Conservation (phyloP, 345 rosid genomes). For the Eucalyptus albens region DNA sequence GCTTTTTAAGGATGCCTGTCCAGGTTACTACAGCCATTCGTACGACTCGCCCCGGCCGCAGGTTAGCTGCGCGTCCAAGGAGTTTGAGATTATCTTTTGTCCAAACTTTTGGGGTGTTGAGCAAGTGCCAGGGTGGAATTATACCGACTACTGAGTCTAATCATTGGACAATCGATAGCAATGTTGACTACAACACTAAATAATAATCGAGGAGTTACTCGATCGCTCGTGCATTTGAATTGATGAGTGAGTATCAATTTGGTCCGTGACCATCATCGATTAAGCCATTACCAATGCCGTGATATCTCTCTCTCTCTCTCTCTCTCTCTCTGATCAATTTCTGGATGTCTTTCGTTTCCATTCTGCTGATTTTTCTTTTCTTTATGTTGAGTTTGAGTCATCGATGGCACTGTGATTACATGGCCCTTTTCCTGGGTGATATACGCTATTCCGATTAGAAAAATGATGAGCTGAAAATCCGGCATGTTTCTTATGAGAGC, state of each 20-base stretch:
- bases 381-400: not conserved
- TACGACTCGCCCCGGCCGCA: conserved; percentile 44
- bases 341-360: not conserved
- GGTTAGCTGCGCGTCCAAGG: conserved; percentile 30
- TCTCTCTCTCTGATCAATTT: not conserved
- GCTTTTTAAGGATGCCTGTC: conserved; percentile 74
- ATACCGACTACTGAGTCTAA: not conserved
- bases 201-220: too few species aligned
- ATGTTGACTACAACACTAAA: not conserved
- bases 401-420: conserved; percentile 12
- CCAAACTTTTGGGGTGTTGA: conserved; percentile 15
- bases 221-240: not conserved
- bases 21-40: conserved; percentile 50
- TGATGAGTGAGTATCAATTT: not conserved
- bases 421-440: conserved; percentile 1
- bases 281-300: not conserved
- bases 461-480: not conserved
- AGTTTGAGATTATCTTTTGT: conserved; percentile 46
- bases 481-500: conserved; percentile 3
- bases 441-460: conserved; percentile 20
- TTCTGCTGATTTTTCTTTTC: not conserved
- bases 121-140: not conserved
- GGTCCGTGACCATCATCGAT: conserved; percentile 2
- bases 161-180: not conserved
- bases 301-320: conserved; percentile 7